Base-by-base conservation (phyloP, 345 rosid genomes). In the Citropsis articulata region DNA sequence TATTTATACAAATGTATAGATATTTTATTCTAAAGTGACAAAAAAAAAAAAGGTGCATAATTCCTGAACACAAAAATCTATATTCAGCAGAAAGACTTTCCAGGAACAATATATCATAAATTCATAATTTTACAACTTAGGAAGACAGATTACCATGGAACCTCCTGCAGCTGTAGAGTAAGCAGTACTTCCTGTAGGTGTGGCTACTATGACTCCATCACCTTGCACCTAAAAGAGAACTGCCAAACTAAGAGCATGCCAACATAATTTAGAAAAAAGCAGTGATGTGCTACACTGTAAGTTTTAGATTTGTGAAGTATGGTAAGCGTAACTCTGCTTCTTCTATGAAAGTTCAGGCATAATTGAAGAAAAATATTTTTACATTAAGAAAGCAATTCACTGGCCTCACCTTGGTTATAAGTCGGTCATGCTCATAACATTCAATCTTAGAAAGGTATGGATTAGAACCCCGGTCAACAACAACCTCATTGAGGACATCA, bases 111-210 rank as follows among this genome's bases (percentile, higher is more conserved):
- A 42, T 24, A 59, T 61, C 76, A 27, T 33, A 50, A 35, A 63
- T 64, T 38, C 33, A 36, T 28, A 24, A 19, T 24, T 25, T 10
- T 1, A 56, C 7, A 19, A 31, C 42, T 27, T 6, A 68, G 72
- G 76, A 74, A 61, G 67, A 74, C 16, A 71, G 66, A 85, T 83
- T 86, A 95, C 99, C 99, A 95, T 93, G 83, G 99, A 95, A 83
- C 99, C 99, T 78, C 99, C 98, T 9, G 99, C 99, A 77, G 99
- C 94, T 62, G 98, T 93, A 85, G 98, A 95, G 83, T 95, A 95
- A 69, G 98, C 98, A 77, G 99, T 95, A 80, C 99, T 95, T 75
- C 99, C 99, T 22, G 99, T 95, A 71, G 99, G 99, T 75, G 99
- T 95, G 64, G 99, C 99, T 85, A 95, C 90, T 77, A 95, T 95